Percentiles rank a stretch among this genome's conserved stretches.
phyloP scores from a whole-genome alignment of 2,329 filamentous ascomycete genomes.

The Aspergillus sp. region DNA sequence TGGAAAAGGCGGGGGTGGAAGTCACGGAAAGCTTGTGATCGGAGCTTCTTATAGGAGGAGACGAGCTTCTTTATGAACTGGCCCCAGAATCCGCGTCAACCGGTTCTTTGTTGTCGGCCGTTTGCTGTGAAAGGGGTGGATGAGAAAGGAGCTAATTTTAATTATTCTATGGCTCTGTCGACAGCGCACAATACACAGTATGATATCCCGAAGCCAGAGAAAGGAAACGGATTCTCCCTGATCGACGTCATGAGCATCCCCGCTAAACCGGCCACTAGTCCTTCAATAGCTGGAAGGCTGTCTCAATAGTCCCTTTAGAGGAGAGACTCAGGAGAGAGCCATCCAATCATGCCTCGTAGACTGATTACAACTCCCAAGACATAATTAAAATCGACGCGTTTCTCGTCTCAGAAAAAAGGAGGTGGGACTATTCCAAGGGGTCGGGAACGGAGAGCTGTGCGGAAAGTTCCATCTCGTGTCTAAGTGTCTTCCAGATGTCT shows the following conservation, averaged over 20 bases:
- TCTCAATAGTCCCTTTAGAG: slow-evolving; percentile 15
- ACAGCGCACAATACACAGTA: background rate
- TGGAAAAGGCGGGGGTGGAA: slow-evolving; percentile 11
- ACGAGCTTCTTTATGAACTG: background rate
- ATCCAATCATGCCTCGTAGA: background rate
- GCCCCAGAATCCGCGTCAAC: background rate
- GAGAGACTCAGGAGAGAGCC: background rate
- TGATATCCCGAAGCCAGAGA: background rate
- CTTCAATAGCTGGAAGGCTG: slow-evolving; percentile 18
- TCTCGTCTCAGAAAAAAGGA: slow-evolving; percentile 1
- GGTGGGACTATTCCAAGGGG: background rate
- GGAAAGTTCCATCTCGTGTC: slow-evolving; percentile 24
- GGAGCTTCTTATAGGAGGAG: slow-evolving; percentile 6
- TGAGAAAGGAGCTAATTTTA: background rate
- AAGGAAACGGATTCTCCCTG: slow-evolving; percentile 5
- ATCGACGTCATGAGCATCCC: slow-evolving; percentile 18
- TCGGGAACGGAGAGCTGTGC: slow-evolving; percentile 11
- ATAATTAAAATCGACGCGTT: background rate
- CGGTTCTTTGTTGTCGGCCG: background rate
- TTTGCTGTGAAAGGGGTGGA: background rate
- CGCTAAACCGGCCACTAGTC: slow-evolving; percentile 11
- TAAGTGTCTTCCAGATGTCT: slow-evolving; percentile 31
- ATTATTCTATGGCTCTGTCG: background rate
- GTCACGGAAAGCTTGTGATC: slow-evolving; percentile 9
- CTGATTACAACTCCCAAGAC: background rate